Conservation (phyloP, 2,329 filamentous ascomycete species). For the Pyrenochaeta sp. region DNA sequence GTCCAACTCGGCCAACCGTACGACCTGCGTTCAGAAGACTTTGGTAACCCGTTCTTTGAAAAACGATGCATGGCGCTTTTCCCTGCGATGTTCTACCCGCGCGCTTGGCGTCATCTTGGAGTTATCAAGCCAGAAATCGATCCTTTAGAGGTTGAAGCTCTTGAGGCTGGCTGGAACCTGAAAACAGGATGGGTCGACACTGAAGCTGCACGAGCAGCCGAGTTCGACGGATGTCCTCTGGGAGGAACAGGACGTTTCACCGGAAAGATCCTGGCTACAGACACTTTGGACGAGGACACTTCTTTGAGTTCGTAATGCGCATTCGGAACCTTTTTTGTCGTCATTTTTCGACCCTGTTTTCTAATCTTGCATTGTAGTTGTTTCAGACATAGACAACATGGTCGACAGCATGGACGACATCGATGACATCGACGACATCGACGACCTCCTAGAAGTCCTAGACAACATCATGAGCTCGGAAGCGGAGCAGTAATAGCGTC, state of each 20-base stretch:
- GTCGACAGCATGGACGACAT: no score
- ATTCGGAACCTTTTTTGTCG: no score
- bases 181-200: conserved; percentile 40
- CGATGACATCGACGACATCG: no score
- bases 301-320: conserved; percentile 24
- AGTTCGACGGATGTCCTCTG: conserved; percentile 50
- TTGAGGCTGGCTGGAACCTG: conserved; percentile 44
- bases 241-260: conserved; percentile 54
- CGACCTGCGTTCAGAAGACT: no score
- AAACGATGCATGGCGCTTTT: conserved; percentile 39
- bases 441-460: no score
- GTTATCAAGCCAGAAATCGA: conserved; percentile 51
- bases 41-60: conserved; percentile 31
- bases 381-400: no score
- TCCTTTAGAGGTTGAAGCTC: conserved; percentile 37
- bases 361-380: no score
- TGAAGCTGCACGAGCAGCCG: conserved; percentile 45
- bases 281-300: conserved; percentile 20
- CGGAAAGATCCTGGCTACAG: conserved; percentile 31
- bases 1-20: conserved; percentile 41
- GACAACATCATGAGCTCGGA: no score
- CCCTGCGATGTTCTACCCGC: conserved; percentile 50
- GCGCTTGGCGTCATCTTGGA: conserved; percentile 45
- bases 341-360: no score
- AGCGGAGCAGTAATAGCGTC: no score